Base-by-base conservation (phyloP, 306 rosid genomes). In the Ormosia emarginata region DNA sequence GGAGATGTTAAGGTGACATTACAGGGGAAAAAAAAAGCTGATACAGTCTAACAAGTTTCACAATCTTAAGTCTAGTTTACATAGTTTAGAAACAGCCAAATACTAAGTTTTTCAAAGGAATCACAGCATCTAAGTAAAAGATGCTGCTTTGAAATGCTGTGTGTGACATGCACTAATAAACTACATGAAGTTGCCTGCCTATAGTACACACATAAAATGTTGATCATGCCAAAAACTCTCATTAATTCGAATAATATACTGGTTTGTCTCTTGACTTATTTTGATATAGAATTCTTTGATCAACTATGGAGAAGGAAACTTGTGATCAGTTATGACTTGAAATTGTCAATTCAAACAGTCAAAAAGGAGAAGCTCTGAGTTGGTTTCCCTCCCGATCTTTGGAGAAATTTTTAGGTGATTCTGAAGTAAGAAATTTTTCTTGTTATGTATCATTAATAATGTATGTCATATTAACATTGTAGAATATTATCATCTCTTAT, bases 291-390 rank as follows among this genome's bases (percentile, higher is more conserved):
- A 66, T 64, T 80, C 33, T 40, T 77, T 56, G 36, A 15, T 32
- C 64, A 67, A 40, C 17, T 41, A 10, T 44, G 47, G 10, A 32
- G 7, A 40, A 8, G 78, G 81, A 81, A 85, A 79, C 8, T 71
- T 56, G 63, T 17, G 32, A 77, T 32, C 4, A 7, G 43, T 61
- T 40, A 62, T 80, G 86, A 77, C 79, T 74, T 73, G 85, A 82
- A 65, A 77, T 43, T 82, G 37, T 69, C 74, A 59, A 81, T 86
- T 86, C 85, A 86, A 84, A 70, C 18, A 83, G 91, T 90, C 91
- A 88, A 87, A 82, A 86, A 15, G 82, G 82, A 77, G 66, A 79
- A 69, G 47, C 83, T 67, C 30, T 3, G 9, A 41, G 76, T 77
- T 74, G 61, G 40, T 36, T 40, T 14, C 50, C 39, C 10, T 44